Conservation (phyloP, 108 stramenopile species). For the Nannochloropsis oceanica region DNA sequence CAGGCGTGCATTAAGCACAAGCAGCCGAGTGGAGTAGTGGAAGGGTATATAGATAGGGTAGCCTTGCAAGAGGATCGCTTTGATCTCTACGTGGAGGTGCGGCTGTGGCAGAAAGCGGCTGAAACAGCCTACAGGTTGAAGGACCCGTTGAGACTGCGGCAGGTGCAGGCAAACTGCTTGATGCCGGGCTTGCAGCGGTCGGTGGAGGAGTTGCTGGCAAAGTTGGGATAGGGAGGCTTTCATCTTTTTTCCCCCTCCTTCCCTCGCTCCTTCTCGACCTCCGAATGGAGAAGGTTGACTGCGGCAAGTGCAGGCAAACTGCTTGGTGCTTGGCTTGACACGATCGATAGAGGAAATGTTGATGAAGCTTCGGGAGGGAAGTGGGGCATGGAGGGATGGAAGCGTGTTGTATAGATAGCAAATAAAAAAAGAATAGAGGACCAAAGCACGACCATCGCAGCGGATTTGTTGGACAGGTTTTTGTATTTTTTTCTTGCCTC, state of each 20-base stretch:
- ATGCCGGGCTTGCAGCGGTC: background rate
- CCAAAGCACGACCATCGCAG: background rate
- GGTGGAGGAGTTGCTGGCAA: background rate
- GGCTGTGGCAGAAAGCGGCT: conserved; percentile 26
- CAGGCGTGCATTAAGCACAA: conserved; percentile 19
- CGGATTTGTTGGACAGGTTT: background rate
- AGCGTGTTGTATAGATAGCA: background rate
- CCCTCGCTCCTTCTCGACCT: too few species aligned
- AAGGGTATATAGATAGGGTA: conserved; percentile 11
- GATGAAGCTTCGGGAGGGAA: background rate
- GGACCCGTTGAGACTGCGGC: conserved; percentile 1
- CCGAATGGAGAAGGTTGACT: background rate
- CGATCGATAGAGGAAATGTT: background rate
- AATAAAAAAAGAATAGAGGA: background rate
- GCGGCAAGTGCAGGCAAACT: background rate
- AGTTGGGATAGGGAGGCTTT: background rate
- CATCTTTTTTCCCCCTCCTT: too few species aligned
- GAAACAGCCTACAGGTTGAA: conserved; percentile 21
- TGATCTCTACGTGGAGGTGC: conserved; percentile 19
- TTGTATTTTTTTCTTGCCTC: background rate
- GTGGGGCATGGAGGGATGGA: background rate
- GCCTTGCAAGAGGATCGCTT: conserved; percentile 13
- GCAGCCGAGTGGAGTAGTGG: conserved; percentile 9
- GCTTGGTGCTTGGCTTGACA: background rate
- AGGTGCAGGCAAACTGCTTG: background rate